phyloP scores from a whole-genome alignment of 1,139 yeast genomes.

The Kluyveromyces marxianus region DNA sequence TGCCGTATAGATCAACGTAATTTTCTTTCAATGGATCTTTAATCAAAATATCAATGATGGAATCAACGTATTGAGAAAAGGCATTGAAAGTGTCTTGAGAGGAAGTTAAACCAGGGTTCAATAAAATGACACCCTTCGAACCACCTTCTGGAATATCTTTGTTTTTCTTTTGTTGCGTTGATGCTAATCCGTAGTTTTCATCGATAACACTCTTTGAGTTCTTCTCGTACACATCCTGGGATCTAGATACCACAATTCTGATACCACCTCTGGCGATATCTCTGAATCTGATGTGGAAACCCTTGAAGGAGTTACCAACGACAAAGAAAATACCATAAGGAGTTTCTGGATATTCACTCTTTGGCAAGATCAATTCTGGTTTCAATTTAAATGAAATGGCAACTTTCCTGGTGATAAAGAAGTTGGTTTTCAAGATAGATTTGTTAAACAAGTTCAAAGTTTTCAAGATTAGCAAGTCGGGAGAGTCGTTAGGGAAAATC shows the following conservation, averaged over 20 bases:
- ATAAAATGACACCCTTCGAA: constrained; percentile 89
- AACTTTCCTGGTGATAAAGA: constrained; percentile 88
- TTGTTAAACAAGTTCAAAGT: constrained; percentile 81
- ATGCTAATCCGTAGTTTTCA: constrained; percentile 92
- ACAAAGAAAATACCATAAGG: constrained; percentile 94
- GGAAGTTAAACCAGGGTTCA: constrained; percentile 66
- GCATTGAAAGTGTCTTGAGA: constrained; percentile 80
- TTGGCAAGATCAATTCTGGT: constrained; percentile 72
- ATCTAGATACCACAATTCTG: constrained; percentile 85
- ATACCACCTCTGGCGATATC: constrained; percentile 99
- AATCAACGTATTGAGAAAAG: constrained; percentile 87
- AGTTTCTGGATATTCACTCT: constrained; percentile 79
- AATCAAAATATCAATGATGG: constrained; percentile 79
- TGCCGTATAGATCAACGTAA: constrained; percentile 75
- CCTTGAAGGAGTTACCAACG: constrained; percentile 94
- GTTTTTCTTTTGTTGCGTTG: constrained; percentile 93
- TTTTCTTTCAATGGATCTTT: constrained; percentile 74
- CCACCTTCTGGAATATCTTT: constrained; percentile 99
- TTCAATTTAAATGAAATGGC: constrained; percentile 89
- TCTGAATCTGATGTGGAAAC: constrained; percentile 94
- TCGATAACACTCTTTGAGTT: constrained; percentile 88
- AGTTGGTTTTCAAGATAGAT: constrained; percentile 85
- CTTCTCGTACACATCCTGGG: constrained; percentile 75
- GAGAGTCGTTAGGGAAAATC: constrained; percentile 67
- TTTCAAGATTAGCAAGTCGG: constrained; percentile 70